A percentile compares a stretch with the other conserved stretches of the same genome.
phyloP scores from a whole-genome alignment of 1,284 basidiomycete species.

The Gomphus bonarii region DNA sequence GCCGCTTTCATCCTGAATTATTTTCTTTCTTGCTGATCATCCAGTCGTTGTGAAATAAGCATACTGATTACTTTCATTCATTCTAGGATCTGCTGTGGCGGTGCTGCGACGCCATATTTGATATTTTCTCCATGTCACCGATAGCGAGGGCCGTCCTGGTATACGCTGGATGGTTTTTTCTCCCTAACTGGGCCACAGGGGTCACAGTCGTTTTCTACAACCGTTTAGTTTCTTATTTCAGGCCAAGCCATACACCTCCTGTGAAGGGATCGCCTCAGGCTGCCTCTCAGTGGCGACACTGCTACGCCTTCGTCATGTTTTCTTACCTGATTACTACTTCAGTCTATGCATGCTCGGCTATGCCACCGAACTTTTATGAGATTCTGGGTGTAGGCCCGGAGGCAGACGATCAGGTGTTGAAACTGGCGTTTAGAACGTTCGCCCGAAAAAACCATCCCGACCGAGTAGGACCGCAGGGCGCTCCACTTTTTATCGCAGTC shows the following conservation, averaged over 20 bases:
- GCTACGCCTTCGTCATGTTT: conserved; percentile 57
- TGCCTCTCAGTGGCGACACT: conserved; percentile 45
- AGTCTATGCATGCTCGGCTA: conserved; percentile 39
- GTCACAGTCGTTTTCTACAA: conserved; percentile 29
- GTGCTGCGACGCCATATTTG: neutral
- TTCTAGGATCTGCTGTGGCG: neutral
- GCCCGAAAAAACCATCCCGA: conserved; percentile 75
- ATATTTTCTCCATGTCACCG: neutral
- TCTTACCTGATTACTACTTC: conserved; percentile 63
- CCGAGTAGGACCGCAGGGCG: conserved; percentile 53
- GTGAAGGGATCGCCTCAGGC: conserved; percentile 34
- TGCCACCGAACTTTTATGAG: conserved; percentile 66
- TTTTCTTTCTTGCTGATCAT: neutral
- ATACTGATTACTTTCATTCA: neutral
- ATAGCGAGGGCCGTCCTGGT: conserved; percentile 21
- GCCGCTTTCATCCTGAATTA: conserved; percentile 26
- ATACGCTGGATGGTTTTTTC: conserved; percentile 31
- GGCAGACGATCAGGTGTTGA: conserved; percentile 58
- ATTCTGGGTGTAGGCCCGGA: conserved; percentile 52
- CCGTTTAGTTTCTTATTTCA: conserved; percentile 20
- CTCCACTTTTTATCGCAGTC: conserved; percentile 60
- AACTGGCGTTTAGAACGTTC: conserved; percentile 63
- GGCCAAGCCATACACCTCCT: conserved; percentile 27
- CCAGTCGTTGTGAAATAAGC: neutral
- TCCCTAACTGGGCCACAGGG: conserved; percentile 33